Evolutionary conservation across 108 stramenopile genomes (phyloP), one percentile per base, ranked within the genome.

Genomic region (Pelagomonas calceolata): DNA sequence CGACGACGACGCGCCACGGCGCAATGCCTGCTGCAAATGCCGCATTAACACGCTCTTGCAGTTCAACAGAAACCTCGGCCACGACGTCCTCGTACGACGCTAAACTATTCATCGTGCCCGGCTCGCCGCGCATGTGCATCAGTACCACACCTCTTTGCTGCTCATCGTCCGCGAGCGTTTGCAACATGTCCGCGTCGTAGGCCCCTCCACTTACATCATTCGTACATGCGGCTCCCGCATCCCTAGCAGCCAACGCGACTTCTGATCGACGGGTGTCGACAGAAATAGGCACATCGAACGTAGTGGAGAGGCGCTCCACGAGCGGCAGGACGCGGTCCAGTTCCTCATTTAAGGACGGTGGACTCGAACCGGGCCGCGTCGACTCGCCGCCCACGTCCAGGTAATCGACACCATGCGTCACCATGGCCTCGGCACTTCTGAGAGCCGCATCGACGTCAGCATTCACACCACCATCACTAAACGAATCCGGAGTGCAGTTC

Each of bases 381-480:
- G 94, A 95, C 78, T 98, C 97, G 15, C 97, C 97, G 32, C 97
- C 97, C 69, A 98, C 81, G 80, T 98, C 97, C 65, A 98, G 85
- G 67, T 95, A 90, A 31, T 70, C 75, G 0, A 94, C 97, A 17
- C 97, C 97, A 68, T 94, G 84, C 21, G 77, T 66, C 51, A 79
- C 87, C 87, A 98, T 82, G 68, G 84, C 70, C 30, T 88, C 36
- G 0, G 94, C 93, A n/a, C 80, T 86, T 36, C 74, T 69, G 63
- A 92, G 89, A 7, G 96, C 89, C n/a, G 64, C 34, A 14, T 87
- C 87, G 66, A 43, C 60, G 12, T 35, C 33, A 0, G 33, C 70
- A 68, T 79, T 65, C 67, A 76, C 83, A 0, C 97, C 97, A 46
- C 97, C 97, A 75, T 98, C 97, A 76, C 89, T 91, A 73, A 98